Evolutionary conservation across 805 yeast species (phyloP).

Genomic region (Candida nitratophila): DNA sequence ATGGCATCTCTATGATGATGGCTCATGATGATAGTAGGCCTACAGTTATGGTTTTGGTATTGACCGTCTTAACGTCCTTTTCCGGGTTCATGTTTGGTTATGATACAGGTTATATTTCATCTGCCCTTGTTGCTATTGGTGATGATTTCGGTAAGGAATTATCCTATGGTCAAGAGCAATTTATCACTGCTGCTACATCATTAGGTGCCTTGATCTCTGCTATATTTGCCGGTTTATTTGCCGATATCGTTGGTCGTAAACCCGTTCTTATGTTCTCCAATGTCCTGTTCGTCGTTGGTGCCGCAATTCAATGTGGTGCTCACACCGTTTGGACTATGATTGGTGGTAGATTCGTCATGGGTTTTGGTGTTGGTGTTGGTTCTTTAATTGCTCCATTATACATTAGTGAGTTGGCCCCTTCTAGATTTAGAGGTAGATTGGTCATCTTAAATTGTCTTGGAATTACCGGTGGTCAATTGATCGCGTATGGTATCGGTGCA

Average conservation of each 20-base stretch:
- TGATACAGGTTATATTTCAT: constrained; percentile 94
- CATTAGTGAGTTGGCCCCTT: constrained; percentile 88
- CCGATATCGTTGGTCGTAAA: constrained; percentile 81
- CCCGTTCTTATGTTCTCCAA: constrained; percentile 80
- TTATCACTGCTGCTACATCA: constrained; percentile 91
- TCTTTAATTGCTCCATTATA: constrained; percentile 91
- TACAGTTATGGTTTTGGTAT: constrained; percentile 53
- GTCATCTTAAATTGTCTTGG: constrained; percentile 84
- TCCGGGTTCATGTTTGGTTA: constrained; percentile 97
- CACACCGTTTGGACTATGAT: constrained; percentile 86
- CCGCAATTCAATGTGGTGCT: constrained; percentile 77
- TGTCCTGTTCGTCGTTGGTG: constrained; percentile 75
- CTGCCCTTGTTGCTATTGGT: constrained; percentile 83
- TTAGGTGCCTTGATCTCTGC: constrained; percentile 86
- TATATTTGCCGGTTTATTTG: constrained; percentile 68
- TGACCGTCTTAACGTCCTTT: constrained; percentile 76
- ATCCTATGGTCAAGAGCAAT: constrained; percentile 75
- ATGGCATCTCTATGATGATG: constrained; percentile 39
- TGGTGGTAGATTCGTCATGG: constrained; percentile 86
- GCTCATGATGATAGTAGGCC: constrained; percentile 46
- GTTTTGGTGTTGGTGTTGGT: constrained; percentile 95
- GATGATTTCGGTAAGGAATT: constrained; percentile 60
- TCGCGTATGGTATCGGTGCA: constrained; percentile 92
- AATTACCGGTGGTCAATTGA: constrained; percentile 90
- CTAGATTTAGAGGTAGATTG: constrained; percentile 83